phyloP scores from a whole-genome alignment of 768 basidiomycete species.

The Auriculariales sp. region DNA sequence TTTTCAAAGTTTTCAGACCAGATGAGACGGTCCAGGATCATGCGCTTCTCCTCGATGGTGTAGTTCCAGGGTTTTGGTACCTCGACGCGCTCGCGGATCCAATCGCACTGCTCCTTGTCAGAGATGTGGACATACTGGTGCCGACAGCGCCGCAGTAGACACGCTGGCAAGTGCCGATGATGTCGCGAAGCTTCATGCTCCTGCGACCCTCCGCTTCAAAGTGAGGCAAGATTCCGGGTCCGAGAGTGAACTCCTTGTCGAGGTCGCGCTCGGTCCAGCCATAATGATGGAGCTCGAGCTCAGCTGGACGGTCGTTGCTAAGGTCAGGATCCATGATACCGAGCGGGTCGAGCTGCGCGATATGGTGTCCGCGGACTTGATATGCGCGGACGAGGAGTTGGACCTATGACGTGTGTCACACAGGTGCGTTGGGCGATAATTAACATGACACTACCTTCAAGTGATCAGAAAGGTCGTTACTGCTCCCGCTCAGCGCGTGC shows the following conservation, averaged over 20 bases:
- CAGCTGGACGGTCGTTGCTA: conserved; percentile 61
- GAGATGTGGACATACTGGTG: conserved; percentile 90
- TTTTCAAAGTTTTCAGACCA: conserved; percentile 99
- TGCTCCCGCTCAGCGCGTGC: conserved; percentile 37
- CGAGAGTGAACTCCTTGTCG: conserved; percentile 86
- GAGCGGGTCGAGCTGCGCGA: conserved; percentile 90
- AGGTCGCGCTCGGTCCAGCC: conserved; percentile 91
- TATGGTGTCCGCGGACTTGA: conserved; percentile 96
- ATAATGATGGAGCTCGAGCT: conserved; percentile 87
- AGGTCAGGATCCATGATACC: conserved; percentile 87
- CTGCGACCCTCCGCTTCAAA: conserved; percentile 78
- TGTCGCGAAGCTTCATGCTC: conserved; percentile 80
- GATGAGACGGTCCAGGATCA: conserved; percentile 97
- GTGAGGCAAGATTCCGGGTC: conserved; percentile 91
- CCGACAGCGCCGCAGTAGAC: conserved; percentile 92
- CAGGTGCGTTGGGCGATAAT: no score
- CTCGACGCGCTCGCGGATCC: conserved; percentile 95
- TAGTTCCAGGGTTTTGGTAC: conserved; percentile 96
- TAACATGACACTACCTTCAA: no score
- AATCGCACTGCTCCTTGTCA: conserved; percentile 97
- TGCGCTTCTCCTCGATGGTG: conserved; percentile 93
- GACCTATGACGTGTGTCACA: conserved; percentile 54
- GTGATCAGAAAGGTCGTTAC: conserved; percentile 80
- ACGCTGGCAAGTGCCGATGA: conserved; percentile 77
- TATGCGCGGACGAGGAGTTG: conserved; percentile 97